Base-by-base conservation (phyloP, 768 basidiomycete species). In the Tulasnella sp. region DNA sequence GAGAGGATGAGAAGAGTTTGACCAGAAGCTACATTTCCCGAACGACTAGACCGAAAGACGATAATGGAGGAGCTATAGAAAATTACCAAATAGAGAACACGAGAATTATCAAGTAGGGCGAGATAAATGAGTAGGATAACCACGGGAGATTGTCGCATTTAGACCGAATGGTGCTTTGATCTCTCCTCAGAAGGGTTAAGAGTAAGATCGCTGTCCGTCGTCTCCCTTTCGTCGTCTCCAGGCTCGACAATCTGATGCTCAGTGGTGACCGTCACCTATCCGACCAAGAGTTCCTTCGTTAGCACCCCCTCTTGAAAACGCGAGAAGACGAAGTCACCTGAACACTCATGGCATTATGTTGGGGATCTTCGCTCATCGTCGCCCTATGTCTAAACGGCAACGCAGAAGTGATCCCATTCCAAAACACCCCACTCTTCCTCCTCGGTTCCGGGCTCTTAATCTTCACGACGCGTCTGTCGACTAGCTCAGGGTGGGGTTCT, bases 201-300 rank as follows among this genome's bases (percentile, higher is more conserved):
- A n/a, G 34, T 41, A 6, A 12, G 39, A 5, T 42, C 67, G 71
- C 52, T 64, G n/a, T 68, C 67, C 19, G 34, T 68, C 35, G 29
- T 19, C 19, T 73, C 36, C 6, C 44, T 59, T 32, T 42, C 39
- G 26, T 67, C 62, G 19, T 26, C 71, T 9, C 26, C 65, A 3
- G 34, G 19, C 14, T 7, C 0, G 8, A 37, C 32, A 19, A 52
- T 42, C 35, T 41, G 47, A 5, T 67, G 66, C 64, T 73, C 72
- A 5, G 64, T 67, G 29, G 67, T 68, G 29, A 73, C 65, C n/a
- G 72, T 68, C 26, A 68, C 72, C 72, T 68, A 41, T 19, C 29
- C 5, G 26, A 68, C 17, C 3, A 29, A 16, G 12, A 5, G 29
- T 9, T 12, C 14, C 67, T 3, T 42, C 26, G 41, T 29, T 47